Evolutionary conservation across 2,329 filamentous ascomycete genomes (phyloP), one percentile per base, ranked within the genome.

Genomic region (Cadophora luteo-olivacea): DNA sequence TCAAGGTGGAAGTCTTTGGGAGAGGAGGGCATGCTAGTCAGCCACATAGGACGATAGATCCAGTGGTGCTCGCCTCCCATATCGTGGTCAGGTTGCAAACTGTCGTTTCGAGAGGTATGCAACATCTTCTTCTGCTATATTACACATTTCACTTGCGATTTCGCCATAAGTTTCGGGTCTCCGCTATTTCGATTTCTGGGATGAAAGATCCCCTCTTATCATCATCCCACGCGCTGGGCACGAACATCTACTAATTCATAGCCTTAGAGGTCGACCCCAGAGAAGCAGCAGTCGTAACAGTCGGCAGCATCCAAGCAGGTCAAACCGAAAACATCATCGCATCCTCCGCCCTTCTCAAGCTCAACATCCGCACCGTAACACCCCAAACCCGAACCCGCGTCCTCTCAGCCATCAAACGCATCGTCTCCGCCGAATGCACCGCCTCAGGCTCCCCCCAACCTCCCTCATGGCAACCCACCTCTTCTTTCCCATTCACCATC

Each of bases 351-450:
- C 75, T 79, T 3, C 63, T 86, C 1, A 78, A 80, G 22, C 69
- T 86, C 2, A 81, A 81, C 62, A 79, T 83, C 0, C 77, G 83
- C 14, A 81, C 78, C 0, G 79, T 79, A 1, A 75, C 75, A 0
- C 66, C 72, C 0, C 75, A 76, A 0, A 78, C 79, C 0, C 76
- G 82, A 0, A 73, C 80, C 8, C 76, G 74, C 1, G 75, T 85
- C 0, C 62, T 81, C 3, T 73, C 72, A 0, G 73, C 80, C 0
- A 81, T 85, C n/a, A 75, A 77, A 64, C 75, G 80, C 0, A 81
- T 85, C 14, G 81, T 90, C 0, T 78, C 84, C n/a, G 84, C 85
- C 0, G 89, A 91, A 70, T 74, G 70, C 36, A 65, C 71, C 24
- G 73, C 73, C 0, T 83, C 83, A n/a, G 69, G 77, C 1, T 86